Conservation (phyloP, 129 eudicot genomes). For the sunflower (Helianthus annuus) region DNA sequence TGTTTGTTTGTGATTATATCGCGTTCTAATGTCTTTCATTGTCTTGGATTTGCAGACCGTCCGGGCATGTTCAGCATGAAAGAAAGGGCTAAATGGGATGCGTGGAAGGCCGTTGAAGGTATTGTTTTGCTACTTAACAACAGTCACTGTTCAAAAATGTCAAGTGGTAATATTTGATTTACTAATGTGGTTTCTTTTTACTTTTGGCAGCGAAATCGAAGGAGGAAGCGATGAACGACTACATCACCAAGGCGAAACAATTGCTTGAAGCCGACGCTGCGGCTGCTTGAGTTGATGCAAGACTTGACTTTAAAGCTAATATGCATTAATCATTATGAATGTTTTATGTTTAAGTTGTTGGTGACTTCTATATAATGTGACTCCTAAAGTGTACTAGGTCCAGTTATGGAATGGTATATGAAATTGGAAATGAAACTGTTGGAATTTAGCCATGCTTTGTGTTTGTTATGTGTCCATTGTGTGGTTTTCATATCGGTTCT, state of each 20-base stretch:
- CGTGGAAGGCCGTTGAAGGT: slow-evolving; percentile 98
- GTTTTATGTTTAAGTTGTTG: slow-evolving; percentile 25
- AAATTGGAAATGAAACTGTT: slow-evolving; percentile 11
- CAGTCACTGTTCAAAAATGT: not conserved
- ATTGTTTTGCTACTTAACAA: slow-evolving; percentile 9
- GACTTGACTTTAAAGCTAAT: not conserved
- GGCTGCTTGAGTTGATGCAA: not conserved
- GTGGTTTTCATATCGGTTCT: too few species aligned
- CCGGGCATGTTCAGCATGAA: slow-evolving; percentile 87
- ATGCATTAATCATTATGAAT: not conserved
- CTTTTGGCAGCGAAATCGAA: slow-evolving; percentile 58
- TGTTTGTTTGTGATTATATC: not conserved
- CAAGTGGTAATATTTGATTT: not conserved
- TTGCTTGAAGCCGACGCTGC: slow-evolving; percentile 67
- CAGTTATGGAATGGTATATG: slow-evolving; percentile 41
- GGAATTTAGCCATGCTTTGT: slow-evolving; percentile 19
- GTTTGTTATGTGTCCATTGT: slow-evolving; percentile 1
- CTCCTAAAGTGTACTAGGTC: slow-evolving; percentile 27
- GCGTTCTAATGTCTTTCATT: not conserved
- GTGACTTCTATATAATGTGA: slow-evolving; percentile 27
- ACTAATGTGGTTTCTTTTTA: not conserved
- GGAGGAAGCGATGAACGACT: slow-evolving; percentile 90
- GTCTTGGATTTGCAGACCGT: slow-evolving; percentile 56
- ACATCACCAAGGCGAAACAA: slow-evolving; percentile 95
- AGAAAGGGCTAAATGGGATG: slow-evolving; percentile 98